Percentiles rank a stretch among this genome's conserved stretches.
These are phyloP conservation scores for Musa acuminata DNA, from an alignment of 176 grass and related monocot species.

Conservation along the genomic window DNA sequence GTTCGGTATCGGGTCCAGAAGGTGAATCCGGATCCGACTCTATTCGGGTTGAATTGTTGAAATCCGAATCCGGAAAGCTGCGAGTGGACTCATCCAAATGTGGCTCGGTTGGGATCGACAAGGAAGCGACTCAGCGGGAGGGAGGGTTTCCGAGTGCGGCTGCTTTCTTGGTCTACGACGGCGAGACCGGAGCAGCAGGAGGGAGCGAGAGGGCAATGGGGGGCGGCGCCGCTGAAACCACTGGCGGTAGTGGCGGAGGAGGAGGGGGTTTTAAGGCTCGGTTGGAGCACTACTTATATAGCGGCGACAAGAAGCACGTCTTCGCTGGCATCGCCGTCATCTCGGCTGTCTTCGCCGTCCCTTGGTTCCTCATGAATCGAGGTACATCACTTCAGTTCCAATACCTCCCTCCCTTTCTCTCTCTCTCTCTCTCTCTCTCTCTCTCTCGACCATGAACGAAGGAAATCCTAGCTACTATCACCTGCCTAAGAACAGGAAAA, in stretches of 20 bases:
- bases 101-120: no score
- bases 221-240: neutral
- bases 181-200: no score
- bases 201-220: neutral
- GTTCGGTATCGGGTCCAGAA: no score
- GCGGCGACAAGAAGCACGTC: slow-evolving; percentile 91
- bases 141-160: no score
- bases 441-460: neutral
- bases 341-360: slow-evolving; percentile 54
- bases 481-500: no score
- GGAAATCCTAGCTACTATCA: no score
- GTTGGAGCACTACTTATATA: slow-evolving; percentile 71
- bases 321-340: slow-evolving; percentile 68
- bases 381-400: slow-evolving; percentile 27
- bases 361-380: slow-evolving; percentile 75
- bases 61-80: no score
- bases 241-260: neutral
- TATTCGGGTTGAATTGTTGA: no score
- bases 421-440: neutral
- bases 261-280: slow-evolving; percentile 11
- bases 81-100: no score
- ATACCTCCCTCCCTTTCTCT: neutral
- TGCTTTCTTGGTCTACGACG: no score
- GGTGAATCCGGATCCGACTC: no score
- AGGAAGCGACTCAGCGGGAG: no score